Evolutionary conservation across 768 basidiomycete genomes (phyloP).

Genomic region (Neoboletus subvelutipes): DNA sequence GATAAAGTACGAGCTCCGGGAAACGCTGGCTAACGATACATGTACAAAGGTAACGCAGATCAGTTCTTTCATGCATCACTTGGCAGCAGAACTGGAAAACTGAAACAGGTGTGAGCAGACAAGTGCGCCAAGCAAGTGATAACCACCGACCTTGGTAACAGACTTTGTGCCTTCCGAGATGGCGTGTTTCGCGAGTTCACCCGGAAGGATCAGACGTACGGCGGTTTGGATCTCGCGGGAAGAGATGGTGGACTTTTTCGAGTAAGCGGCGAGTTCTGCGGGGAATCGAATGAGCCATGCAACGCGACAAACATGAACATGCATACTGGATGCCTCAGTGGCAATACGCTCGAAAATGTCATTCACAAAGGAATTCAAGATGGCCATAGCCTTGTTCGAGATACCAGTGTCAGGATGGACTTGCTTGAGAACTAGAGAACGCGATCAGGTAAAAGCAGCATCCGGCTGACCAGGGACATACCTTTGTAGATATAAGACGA

Average conservation of each 20-base stretch:
- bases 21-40: constrained; percentile 32
- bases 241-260: constrained; percentile 98
- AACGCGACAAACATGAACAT: neutral
- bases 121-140: neutral
- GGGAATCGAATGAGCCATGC: neutral
- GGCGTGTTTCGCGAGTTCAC: constrained; percentile 80
- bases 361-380: constrained; percentile 94
- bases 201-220: constrained; percentile 94
- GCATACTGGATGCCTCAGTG: constrained; percentile 81
- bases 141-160: constrained; percentile 70
- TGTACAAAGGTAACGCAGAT: constrained; percentile 3
- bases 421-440: constrained; percentile 77
- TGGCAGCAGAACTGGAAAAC: constrained; percentile 72
- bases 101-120: constrained; percentile 31
- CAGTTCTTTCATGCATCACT: constrained; percentile 40
- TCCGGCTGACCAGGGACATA: constrained; percentile 24
- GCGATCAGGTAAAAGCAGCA: constrained; percentile 1
- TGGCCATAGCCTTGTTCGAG: constrained; percentile 98
- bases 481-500: constrained; percentile 93
- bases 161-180: constrained; percentile 90
- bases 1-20: constrained; percentile 20
- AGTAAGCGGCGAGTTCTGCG: constrained; percentile 91
- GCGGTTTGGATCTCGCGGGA: constrained; percentile 98
- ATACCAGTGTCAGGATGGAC: constrained; percentile 99
- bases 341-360: constrained; percentile 96